phyloP scores from a whole-genome alignment of 768 basidiomycete species.

The Russula olivacea region DNA sequence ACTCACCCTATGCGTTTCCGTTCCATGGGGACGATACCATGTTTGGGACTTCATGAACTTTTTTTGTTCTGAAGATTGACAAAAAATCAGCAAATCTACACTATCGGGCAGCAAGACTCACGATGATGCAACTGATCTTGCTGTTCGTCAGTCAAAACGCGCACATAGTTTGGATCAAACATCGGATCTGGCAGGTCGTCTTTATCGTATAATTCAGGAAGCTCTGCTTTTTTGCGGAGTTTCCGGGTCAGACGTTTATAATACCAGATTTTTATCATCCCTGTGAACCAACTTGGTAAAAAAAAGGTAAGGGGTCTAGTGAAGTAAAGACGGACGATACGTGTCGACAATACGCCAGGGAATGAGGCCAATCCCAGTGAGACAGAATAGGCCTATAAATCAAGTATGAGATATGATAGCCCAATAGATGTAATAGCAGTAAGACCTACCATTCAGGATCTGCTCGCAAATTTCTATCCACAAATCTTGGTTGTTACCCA shows the following conservation, averaged over 20 bases:
- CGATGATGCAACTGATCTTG: constrained; percentile 60
- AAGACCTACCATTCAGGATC: constrained; percentile 56
- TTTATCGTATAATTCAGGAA: constrained; percentile 63
- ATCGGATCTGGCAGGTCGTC: constrained; percentile 79
- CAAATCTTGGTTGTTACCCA: constrained; percentile 72
- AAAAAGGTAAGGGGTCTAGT: not conserved
- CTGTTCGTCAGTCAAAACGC: constrained; percentile 60
- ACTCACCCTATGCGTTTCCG: constrained; percentile 66
- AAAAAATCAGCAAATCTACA: constrained; percentile 11
- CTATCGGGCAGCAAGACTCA: constrained; percentile 33
- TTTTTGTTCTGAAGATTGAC: constrained; percentile 48
- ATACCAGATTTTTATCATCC: constrained; percentile 67
- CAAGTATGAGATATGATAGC: not conserved
- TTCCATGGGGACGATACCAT: constrained; percentile 84
- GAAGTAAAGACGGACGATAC: constrained; percentile 43
- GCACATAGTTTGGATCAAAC: constrained; percentile 65
- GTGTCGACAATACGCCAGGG: constrained; percentile 73
- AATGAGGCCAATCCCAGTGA: constrained; percentile 74
- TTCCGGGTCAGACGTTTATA: constrained; percentile 57
- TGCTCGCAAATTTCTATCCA: constrained; percentile 81
- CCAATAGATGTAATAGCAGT: not conserved
- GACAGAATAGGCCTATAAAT: constrained; percentile 60
- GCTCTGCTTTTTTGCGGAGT: constrained; percentile 53
- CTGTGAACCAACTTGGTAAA: constrained; percentile 33
- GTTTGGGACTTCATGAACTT: constrained; percentile 68